Evolutionary conservation across 345 rosid species (phyloP), one percentile per base, ranked within the genome.

Genomic region (Clarkia xantiana): DNA sequence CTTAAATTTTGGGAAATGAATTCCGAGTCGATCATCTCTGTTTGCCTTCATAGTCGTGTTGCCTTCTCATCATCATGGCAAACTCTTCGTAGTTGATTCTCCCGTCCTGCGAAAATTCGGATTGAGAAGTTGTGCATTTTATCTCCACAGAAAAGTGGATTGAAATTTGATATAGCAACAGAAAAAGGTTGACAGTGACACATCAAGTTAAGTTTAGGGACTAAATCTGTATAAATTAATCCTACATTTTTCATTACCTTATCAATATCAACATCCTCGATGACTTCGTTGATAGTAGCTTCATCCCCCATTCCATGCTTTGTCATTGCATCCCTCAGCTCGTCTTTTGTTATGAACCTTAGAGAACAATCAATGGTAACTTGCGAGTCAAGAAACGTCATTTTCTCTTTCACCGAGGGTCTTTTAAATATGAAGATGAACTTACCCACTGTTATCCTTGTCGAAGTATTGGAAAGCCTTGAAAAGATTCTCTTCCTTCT

Each of bases 321-420:
- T 10, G 74, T 65, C 86, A 91, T 73, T 0, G 89, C 80, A 8
- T 71, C 70, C 64, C 78, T 79, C 12, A 91, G 65, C 64, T 91
- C 98, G 36, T 91, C 98, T 55, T 93, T 81, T 36, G 98, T 79
- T 62, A 91, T 83, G 52, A 66, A 78, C 57, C 96, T 86, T 4
- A 43, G 40, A 22, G 48, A 36, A 16, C 16, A 19, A 20, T n/a
- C 47, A 40, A 40, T 9, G 16, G 14, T 42, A 45, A 49, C 29
- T 4, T 6, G 15, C 9, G 36, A 29, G 36, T 29, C 36, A 29
- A 29, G 36, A 29, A 29, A 29, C 36, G 8, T 29, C 36, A 5
- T 5, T 5, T 5, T 22, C 2, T 22, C 2, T 22, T 22, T 22
- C 25, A 22, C 25, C 25, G 25, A 22, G 3, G 25, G 25, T 22